These are phyloP conservation scores for Plasmodium vivax DNA, from an alignment of 169 alveolate genomes.

Conservation along the genomic window DNA sequence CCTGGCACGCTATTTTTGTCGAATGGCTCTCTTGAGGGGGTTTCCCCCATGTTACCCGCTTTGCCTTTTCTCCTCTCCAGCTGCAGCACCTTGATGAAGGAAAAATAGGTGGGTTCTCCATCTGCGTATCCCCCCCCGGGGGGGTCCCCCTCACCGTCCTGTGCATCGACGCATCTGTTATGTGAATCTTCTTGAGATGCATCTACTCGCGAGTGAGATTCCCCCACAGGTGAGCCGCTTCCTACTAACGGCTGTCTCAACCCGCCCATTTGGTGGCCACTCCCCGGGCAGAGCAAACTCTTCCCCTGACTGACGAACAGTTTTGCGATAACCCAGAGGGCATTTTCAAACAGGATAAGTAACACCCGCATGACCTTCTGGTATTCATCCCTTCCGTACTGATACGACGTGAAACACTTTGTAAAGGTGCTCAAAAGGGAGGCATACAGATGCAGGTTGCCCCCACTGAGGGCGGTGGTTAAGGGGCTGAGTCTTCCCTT, in stretches of 20 bases:
- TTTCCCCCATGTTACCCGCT: not conserved
- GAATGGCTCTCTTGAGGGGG: not conserved
- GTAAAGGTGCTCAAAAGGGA: constrained; percentile 37
- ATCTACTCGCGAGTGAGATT: not conserved
- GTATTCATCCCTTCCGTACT: constrained; percentile 9
- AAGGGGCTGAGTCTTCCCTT: not conserved
- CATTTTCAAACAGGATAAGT: constrained; percentile 34
- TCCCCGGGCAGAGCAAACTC: not conserved
- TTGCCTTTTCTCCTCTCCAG: not conserved
- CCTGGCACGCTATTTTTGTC: not conserved
- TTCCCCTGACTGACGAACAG: constrained; percentile 1
- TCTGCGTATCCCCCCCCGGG: not conserved
- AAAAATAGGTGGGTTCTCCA: not conserved
- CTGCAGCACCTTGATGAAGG: not conserved
- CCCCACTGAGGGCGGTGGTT: not conserved
- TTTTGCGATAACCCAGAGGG: not conserved
- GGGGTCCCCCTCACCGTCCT: not conserved
- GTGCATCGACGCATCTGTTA: not conserved
- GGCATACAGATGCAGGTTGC: constrained; percentile 18
- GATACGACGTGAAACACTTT: constrained; percentile 28
- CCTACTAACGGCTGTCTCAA: not conserved
- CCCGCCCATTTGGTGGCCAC: not conserved
- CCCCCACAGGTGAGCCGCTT: not conserved
- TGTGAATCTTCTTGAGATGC: not conserved
- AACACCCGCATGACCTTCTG: constrained; percentile 14